phyloP scores from a whole-genome alignment of 331 rosid species.

The Malus hybrid region DNA sequence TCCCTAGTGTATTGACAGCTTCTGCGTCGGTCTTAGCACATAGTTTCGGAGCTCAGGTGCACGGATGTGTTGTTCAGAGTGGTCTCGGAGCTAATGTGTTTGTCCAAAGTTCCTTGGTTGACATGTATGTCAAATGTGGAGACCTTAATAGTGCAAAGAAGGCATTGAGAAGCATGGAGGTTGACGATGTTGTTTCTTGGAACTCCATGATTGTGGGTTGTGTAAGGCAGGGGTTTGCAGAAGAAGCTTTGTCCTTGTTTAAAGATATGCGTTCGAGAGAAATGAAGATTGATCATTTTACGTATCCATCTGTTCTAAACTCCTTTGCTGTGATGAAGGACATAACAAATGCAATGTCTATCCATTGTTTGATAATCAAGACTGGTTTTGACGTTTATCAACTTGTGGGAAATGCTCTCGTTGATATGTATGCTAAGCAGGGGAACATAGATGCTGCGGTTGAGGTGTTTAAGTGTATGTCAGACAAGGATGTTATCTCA shows the following conservation, averaged over 20 bases:
- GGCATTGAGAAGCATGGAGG: conserved; percentile 47
- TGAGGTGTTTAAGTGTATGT: conserved; percentile 43
- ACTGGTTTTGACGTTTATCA: conserved; percentile 53
- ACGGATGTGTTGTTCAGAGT: conserved; percentile 46
- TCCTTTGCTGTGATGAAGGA: conserved; percentile 33
- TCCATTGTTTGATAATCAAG: conserved; percentile 57
- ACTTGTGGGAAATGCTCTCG: conserved; percentile 69
- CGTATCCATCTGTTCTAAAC: conserved; percentile 62
- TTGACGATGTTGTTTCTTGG: conserved; percentile 60
- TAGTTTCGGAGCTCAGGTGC: conserved; percentile 64
- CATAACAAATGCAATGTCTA: conserved; percentile 25
- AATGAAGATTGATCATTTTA: conserved; percentile 57
- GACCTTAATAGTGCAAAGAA: conserved; percentile 41
- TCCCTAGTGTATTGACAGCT: conserved; percentile 69
- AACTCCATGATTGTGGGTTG: conserved; percentile 80
- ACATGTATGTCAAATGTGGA: conserved; percentile 74
- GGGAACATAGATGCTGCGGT: conserved; percentile 41
- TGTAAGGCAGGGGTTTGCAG: conserved; percentile 47
- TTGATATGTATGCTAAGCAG: conserved; percentile 73
- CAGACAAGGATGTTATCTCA: conserved; percentile 69
- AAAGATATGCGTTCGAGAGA: conserved; percentile 54
- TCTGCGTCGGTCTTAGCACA: conserved; percentile 41
- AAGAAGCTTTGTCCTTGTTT: conserved; percentile 55
- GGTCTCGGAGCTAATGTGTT: conserved; percentile 60
- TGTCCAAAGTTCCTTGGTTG: conserved; percentile 72